Evolutionary conservation across 805 yeast genomes (phyloP), one percentile per base, ranked within the genome.

Genomic region (Brettanomyces sp.): DNA sequence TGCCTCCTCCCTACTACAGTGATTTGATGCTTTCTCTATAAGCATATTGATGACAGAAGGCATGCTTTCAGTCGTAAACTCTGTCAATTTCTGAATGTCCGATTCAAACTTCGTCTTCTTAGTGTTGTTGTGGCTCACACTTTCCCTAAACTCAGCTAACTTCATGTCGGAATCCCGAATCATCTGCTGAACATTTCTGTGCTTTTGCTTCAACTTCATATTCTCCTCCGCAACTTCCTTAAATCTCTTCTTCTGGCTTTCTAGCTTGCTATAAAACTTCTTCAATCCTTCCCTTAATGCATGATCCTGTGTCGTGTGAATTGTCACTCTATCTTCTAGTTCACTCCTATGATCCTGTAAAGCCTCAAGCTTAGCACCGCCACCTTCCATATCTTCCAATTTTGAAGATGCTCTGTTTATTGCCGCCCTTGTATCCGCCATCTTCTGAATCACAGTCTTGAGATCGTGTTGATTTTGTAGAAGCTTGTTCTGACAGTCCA

Each of bases 1-100:
- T 1, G 80, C 72, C 18, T 71, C 74, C 7, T 72, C 78, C 37
- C 74, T 56, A 0, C 70, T 49, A 53, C 87, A 80, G 42, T 71
- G 67, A 25, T 62, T 57, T 6, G 38, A 42, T 4, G 79, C 80
- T 32, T 56, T 55, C 3, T 36, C 44, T 2, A 44, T 49, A 33
- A 55, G 42, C 9, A 52, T 49, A 5, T 47, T 50, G 14, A 67
- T 59, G 35, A 64, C 65, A 5, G 56, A 54, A 4, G 60, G 57
- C 24, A 65, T 43, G 14, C 47, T 50, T 3, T 46, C 49, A 5
- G 49, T 53, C 3, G 64, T 52, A 48, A 62, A 67, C 13, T 52
- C 54, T 5, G 50, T 46, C 33, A 62, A 44, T 36, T 61, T 60
- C 8, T 47, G 49, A 28, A 63, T 56, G 23, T 56, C 55, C 4